Percentiles rank a stretch among this genome's conserved stretches.
Conservation (phyloP, 495 filamentous ascomycete genomes). For the Penicillium alfredii region DNA sequence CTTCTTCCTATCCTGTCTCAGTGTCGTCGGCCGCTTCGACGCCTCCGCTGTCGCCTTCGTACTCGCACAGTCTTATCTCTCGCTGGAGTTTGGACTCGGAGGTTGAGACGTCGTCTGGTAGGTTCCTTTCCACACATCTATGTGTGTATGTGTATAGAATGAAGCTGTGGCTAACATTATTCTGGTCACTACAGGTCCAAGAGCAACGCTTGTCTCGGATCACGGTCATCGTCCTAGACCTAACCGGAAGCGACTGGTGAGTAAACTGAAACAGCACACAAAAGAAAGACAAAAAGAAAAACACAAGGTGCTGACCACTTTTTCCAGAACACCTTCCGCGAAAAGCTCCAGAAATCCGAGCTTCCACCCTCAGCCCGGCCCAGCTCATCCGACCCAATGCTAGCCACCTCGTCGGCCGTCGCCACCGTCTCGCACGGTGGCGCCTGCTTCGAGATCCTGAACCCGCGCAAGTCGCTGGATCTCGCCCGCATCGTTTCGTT, state of each 20-base stretch:
- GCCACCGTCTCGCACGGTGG: constrained; percentile 37
- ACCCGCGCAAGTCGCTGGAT: constrained; percentile 39
- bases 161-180: no score
- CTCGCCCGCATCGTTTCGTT: constrained; percentile 38
- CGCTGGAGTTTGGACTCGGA: constrained; percentile 29
- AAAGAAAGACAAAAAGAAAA: constrained; percentile 4
- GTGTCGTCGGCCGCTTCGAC: constrained; percentile 34
- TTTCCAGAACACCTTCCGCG: constrained; percentile 38
- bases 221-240: constrained; percentile 18
- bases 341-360: constrained; percentile 27
- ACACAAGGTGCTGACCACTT: constrained; percentile 5
- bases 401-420: constrained; percentile 23
- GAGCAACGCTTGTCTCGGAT: constrained; percentile 22
- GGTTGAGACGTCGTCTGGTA: constrained; percentile 24
- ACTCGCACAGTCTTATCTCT: constrained; percentile 36
- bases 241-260: constrained; percentile 29
- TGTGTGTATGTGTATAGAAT: no score
- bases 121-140: constrained; percentile 3
- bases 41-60: constrained; percentile 39
- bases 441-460: constrained; percentile 42
- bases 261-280: constrained; percentile 14
- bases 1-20: constrained; percentile 22
- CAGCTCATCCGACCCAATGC: constrained; percentile 28
- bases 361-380: constrained; percentile 14
- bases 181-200: constrained; percentile 8